Conservation (phyloP, 2,329 filamentous ascomycete genomes). For the Calonectria hongkongensis region DNA sequence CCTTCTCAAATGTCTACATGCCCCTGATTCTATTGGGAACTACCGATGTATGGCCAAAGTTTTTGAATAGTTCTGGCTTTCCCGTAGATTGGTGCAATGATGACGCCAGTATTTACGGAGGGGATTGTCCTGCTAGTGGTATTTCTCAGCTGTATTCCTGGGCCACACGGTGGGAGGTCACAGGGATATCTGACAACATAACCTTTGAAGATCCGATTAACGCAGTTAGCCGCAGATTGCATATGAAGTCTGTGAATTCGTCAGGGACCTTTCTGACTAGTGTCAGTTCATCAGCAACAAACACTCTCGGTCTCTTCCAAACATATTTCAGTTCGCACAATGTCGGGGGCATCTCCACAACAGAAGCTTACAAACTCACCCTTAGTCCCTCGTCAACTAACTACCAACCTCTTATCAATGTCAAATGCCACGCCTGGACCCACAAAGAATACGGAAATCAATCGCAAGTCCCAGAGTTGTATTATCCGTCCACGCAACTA, state of each 20-base stretch:
- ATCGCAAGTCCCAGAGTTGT: background rate
- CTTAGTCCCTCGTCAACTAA: background rate
- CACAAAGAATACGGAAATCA: background rate
- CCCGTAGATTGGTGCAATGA: background rate
- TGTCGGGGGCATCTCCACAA: constrained; percentile 21
- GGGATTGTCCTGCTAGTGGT: constrained; percentile 21
- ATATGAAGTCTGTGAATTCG: background rate
- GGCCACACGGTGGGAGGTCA: constrained; percentile 6
- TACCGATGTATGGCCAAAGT: background rate
- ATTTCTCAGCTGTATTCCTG: constrained; percentile 15
- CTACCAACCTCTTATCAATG: constrained; percentile 30
- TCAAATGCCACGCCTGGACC: constrained; percentile 32
- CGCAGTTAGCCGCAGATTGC: constrained; percentile 11
- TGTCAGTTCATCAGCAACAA: background rate
- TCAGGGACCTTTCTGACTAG: constrained; percentile 28
- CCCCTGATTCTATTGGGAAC: background rate
- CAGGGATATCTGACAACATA: constrained; percentile 25
- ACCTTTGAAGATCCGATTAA: constrained; percentile 30
- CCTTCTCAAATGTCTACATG: constrained; percentile 12
- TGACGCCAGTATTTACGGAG: background rate
- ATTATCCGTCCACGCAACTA: background rate
- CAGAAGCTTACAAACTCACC: constrained; percentile 10
- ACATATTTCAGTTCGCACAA: constrained; percentile 3
- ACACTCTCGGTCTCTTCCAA: constrained; percentile 22
- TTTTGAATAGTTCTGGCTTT: background rate